Conservation (phyloP, 2,329 filamentous ascomycete species). For the Talaromyces sp. region DNA sequence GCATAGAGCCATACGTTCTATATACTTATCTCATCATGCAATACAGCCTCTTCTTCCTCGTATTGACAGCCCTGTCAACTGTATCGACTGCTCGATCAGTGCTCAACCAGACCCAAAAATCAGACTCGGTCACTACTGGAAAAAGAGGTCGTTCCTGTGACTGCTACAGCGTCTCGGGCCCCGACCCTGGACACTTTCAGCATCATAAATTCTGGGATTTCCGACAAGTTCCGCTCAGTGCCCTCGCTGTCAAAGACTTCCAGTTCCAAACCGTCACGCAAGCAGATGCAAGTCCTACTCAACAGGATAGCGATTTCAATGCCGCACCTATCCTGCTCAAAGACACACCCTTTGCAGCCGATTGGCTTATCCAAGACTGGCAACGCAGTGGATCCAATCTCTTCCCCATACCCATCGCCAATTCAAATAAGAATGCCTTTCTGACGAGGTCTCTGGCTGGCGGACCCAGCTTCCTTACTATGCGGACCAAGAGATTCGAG, state of each 20-base stretch:
- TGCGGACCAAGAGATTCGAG: slow-evolving; percentile 45
- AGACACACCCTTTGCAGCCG: slow-evolving; percentile 31
- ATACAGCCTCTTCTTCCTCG: not conserved
- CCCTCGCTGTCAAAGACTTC: slow-evolving; percentile 26
- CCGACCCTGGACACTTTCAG: slow-evolving; percentile 47
- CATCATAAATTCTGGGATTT: slow-evolving; percentile 53
- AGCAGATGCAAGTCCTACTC: slow-evolving; percentile 8
- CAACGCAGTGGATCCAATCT: slow-evolving; percentile 36
- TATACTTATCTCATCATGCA: slow-evolving; percentile 12
- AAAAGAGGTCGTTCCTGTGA: slow-evolving; percentile 35
- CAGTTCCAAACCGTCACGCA: slow-evolving; percentile 21
- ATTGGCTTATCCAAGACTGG: slow-evolving; percentile 47
- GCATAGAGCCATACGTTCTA: not conserved
- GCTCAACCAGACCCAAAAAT: not conserved
- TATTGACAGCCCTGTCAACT: not conserved
- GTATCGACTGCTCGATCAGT: slow-evolving; percentile 1
- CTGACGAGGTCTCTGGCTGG: slow-evolving; percentile 29
- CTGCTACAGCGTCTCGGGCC: slow-evolving; percentile 46
- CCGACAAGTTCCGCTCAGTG: slow-evolving; percentile 38
- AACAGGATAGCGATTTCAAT: slow-evolving; percentile 11
- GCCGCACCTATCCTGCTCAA: slow-evolving; percentile 30
- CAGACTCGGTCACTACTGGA: not conserved
- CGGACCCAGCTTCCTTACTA: slow-evolving; percentile 43
- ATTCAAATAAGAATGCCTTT: slow-evolving; percentile 48
- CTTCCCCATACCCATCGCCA: slow-evolving; percentile 42